Percentiles rank a stretch among this genome's conserved stretches.
Conservation (phyloP, 306 rosid species). For the Calophaca sinica region DNA sequence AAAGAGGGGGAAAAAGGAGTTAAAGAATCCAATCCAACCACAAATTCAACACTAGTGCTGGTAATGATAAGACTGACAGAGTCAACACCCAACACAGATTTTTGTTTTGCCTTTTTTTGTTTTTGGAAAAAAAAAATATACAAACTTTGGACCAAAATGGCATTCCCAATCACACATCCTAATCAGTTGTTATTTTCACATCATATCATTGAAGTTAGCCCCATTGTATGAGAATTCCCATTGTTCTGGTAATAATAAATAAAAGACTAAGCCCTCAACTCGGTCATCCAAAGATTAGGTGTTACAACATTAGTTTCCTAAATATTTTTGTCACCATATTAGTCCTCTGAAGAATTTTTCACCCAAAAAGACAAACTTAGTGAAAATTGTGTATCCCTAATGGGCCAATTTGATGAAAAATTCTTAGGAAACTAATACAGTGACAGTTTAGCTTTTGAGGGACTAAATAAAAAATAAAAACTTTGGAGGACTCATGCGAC, state of each 20-base stretch:
- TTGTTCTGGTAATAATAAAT: neutral
- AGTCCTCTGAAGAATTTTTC: too few species aligned
- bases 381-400: neutral
- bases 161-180: constrained; percentile 20
- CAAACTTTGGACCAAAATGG: constrained; percentile 5
- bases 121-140: constrained; percentile 4
- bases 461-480: too few species aligned
- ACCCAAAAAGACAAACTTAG: neutral
- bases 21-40: constrained; percentile 16
- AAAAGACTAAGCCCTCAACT: neutral
- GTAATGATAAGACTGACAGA: neutral
- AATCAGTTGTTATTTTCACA: constrained; percentile 17
- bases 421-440: too few species aligned
- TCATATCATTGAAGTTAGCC: constrained; percentile 13
- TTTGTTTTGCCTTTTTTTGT: neutral
- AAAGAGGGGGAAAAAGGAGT: constrained; percentile 37
- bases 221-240: neutral
- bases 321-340: neutral
- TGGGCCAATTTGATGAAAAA: too few species aligned
- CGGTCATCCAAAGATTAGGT: neutral
- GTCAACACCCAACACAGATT: constrained; percentile 15
- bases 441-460: too few species aligned
- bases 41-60: constrained; percentile 7
- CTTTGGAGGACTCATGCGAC: too few species aligned
- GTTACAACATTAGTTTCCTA: neutral